These are phyloP conservation scores for Umbilicus rupestris DNA, from an alignment of 164 flowering plant species.

Conservation along the genomic window DNA sequence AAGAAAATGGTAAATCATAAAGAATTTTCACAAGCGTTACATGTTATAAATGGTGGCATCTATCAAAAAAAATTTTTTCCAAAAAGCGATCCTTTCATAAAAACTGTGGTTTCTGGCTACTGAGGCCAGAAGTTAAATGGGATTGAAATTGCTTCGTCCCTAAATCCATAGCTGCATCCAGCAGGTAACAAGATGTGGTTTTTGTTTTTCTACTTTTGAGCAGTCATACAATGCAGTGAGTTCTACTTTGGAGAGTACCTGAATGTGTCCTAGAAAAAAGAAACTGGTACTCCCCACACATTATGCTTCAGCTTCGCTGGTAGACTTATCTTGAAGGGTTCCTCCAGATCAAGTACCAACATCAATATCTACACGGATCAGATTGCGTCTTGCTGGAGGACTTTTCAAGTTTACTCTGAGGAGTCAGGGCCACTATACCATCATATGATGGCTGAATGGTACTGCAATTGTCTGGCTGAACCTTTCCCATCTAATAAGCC, in stretches of 20 bases:
- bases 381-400: slow-evolving; percentile 43
- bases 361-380: slow-evolving; percentile 24
- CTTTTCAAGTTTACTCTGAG: slow-evolving; percentile 14
- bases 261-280: slow-evolving; percentile 1
- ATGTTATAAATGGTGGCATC: too few species aligned
- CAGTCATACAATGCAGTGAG: too few species aligned
- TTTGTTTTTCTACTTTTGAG: too few species aligned
- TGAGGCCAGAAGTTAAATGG: too few species aligned
- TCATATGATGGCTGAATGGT: slow-evolving; percentile 15
- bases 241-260: background rate
- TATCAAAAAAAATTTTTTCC: too few species aligned
- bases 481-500: slow-evolving; percentile 8
- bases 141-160: too few species aligned
- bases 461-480: slow-evolving; percentile 17
- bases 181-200: too few species aligned
- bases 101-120: too few species aligned
- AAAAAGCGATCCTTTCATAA: too few species aligned
- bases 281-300: background rate
- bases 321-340: slow-evolving; percentile 48
- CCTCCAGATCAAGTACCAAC: slow-evolving; percentile 54
- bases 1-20: too few species aligned
- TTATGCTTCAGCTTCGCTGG: slow-evolving; percentile 21
- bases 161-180: too few species aligned
- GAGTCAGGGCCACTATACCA: slow-evolving; percentile 12
- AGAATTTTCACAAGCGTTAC: too few species aligned